A percentile compares a stretch with the other conserved stretches of the same genome.
phyloP scores from a whole-genome alignment of 2,329 filamentous ascomycete genomes.

The Botrytis sinoallii region DNA sequence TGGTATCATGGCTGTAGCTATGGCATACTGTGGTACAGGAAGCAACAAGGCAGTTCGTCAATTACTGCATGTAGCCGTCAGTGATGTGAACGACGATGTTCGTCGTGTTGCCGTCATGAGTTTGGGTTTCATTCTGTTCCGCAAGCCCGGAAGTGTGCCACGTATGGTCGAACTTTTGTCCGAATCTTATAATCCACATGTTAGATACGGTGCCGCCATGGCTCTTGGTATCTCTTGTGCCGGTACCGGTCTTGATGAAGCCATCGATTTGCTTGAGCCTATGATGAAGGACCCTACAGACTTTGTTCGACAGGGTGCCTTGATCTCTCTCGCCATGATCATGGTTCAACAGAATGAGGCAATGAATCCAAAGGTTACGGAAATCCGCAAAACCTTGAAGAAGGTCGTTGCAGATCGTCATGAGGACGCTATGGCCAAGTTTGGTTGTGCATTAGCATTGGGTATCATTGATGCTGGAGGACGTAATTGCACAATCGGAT shows the following conservation, averaged over 20 bases:
- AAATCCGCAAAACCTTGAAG: conserved; percentile 87
- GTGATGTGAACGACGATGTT: conserved; percentile 97
- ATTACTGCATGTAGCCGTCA: conserved; percentile 91
- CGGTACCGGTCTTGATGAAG: conserved; percentile 91
- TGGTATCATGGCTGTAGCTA: conserved; percentile 96
- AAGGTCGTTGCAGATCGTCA: conserved; percentile 94
- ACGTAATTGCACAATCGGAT: conserved; percentile 94
- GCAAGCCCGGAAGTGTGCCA: conserved; percentile 93
- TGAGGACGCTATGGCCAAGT: conserved; percentile 99
- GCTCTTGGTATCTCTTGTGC: conserved; percentile 97
- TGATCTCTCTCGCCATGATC: conserved; percentile 95
- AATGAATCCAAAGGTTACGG: conserved; percentile 94
- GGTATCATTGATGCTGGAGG: conserved; percentile 98
- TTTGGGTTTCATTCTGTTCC: conserved; percentile 96
- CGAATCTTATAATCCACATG: conserved; percentile 98
- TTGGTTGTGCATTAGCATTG: conserved; percentile 87
- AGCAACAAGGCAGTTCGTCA: conserved; percentile 99
- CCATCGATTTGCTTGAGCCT: conserved; percentile 92
- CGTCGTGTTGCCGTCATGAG: conserved; percentile 95
- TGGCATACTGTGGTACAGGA: conserved; percentile 94
- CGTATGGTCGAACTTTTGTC: conserved; percentile 98
- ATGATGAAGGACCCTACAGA: conserved; percentile 99
- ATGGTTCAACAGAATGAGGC: conserved; percentile 99
- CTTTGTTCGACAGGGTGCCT: conserved; percentile 93
- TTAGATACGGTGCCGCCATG: conserved; percentile 97